These are phyloP conservation scores for Lithospermum erythrorhizon DNA, from an alignment of 257 asterid species.

Conservation along the genomic window DNA sequence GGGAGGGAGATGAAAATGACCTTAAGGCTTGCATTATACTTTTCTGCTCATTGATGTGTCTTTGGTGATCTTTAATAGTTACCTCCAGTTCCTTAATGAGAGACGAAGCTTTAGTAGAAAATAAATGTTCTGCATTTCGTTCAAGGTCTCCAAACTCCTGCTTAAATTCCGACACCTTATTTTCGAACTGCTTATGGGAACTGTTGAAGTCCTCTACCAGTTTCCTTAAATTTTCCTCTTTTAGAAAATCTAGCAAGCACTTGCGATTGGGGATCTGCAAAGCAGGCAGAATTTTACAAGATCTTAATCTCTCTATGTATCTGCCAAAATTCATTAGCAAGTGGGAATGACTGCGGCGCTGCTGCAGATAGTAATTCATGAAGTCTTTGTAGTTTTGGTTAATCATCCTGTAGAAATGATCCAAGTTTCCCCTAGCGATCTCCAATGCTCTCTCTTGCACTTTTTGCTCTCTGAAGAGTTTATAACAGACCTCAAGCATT, in stretches of 20 bases:
- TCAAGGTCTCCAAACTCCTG: slow-evolving; percentile 82
- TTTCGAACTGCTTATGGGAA: slow-evolving; percentile 87
- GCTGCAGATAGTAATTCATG: slow-evolving; percentile 65
- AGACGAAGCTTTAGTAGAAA: slow-evolving; percentile 61
- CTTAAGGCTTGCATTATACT: slow-evolving; percentile 93
- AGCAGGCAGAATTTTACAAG: slow-evolving; percentile 57
- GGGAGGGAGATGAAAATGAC: slow-evolving; percentile 26
- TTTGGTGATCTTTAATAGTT: slow-evolving; percentile 60
- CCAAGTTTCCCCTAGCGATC: slow-evolving; percentile 77
- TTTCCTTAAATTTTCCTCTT: slow-evolving; percentile 77
- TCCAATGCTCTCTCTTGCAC: slow-evolving; percentile 94
- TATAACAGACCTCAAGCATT: slow-evolving; percentile 44
- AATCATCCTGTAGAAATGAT: slow-evolving; percentile 71
- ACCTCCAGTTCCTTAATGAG: slow-evolving; percentile 58
- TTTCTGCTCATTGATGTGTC: slow-evolving; percentile 61
- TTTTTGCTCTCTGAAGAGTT: slow-evolving; percentile 65
- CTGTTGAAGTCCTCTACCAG: slow-evolving; percentile 68
- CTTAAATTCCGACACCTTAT: slow-evolving; percentile 74
- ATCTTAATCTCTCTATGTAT: slow-evolving; percentile 71
- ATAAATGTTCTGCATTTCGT: slow-evolving; percentile 58
- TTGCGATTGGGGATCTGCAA: slow-evolving; percentile 52
- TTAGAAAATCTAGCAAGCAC: slow-evolving; percentile 79
- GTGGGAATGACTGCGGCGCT: slow-evolving; percentile 56
- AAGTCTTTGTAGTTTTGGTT: slow-evolving; percentile 69
- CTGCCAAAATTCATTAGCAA: slow-evolving; percentile 64